Evolutionary conservation across 495 filamentous ascomycete genomes (phyloP).

Genomic region (Mytilinidion resinicola): DNA sequence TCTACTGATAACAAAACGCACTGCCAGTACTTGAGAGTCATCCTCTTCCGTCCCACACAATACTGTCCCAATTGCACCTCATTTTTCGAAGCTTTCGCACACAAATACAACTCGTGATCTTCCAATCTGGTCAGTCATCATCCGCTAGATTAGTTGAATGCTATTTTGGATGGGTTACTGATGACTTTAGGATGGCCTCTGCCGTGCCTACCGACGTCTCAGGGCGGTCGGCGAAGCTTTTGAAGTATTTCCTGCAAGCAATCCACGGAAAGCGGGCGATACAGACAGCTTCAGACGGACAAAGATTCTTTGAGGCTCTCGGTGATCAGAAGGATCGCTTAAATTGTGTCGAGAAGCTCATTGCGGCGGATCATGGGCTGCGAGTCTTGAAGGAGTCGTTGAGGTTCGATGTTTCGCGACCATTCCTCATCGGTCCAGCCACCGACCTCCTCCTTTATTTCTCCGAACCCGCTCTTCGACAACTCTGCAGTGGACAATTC

Average conservation of each 20-base stretch:
- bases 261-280: constrained; percentile 13
- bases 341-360: constrained; percentile 50
- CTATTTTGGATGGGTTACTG: not conserved
- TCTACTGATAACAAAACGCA: too few relatives aligned
- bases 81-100: too few relatives aligned
- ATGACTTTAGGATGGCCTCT: not conserved
- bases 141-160: too few relatives aligned
- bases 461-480: constrained; percentile 41
- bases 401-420: constrained; percentile 42
- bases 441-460: constrained; percentile 24
- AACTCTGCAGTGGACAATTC: constrained; percentile 49
- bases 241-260: constrained; percentile 11
- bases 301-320: constrained; percentile 57
- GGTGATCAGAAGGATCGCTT: constrained; percentile 43
- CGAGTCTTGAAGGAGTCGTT: constrained; percentile 45
- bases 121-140: too few relatives aligned
- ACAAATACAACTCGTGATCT: too few relatives aligned
- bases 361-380: constrained; percentile 45
- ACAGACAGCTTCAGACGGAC: constrained; percentile 39
- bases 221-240: constrained; percentile 6
- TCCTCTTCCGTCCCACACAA: too few relatives aligned
- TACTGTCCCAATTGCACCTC: too few relatives aligned
- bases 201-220: not conserved
- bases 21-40: too few relatives aligned
- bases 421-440: constrained; percentile 45